phyloP scores from a whole-genome alignment of 108 stramenopile species.

The Schizochytrium sp. region DNA sequence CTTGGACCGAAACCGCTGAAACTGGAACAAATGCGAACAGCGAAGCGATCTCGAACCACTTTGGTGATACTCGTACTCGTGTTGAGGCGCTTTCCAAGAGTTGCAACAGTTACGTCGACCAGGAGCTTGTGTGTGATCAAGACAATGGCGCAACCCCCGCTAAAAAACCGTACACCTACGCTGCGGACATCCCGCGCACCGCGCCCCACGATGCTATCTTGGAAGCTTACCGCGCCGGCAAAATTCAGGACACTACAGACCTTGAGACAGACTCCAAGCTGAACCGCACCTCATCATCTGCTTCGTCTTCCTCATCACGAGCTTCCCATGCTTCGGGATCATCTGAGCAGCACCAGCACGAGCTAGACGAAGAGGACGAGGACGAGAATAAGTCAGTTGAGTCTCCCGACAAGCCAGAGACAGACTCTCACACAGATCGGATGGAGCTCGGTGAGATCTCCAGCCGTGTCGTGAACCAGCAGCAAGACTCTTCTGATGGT shows the following conservation, averaged over 20 bases:
- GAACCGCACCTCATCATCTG: neutral
- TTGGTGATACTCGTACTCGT: constrained; percentile 4
- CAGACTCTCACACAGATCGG: neutral
- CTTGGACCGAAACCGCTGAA: neutral
- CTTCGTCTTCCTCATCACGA: neutral
- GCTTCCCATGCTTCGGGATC: no score
- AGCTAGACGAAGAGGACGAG: neutral
- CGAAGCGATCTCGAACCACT: constrained; percentile 24
- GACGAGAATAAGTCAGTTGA: neutral
- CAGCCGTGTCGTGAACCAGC: constrained; percentile 41
- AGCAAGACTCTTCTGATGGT: neutral
- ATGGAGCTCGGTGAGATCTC: constrained; percentile 51
- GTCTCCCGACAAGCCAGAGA: constrained; percentile 8
- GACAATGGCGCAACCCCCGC: constrained; percentile 9
- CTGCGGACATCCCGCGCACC: constrained; percentile 1
- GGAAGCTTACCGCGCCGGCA: neutral
- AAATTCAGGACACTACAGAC: neutral
- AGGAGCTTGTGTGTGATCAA: constrained; percentile 6
- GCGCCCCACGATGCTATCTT: constrained; percentile 39
- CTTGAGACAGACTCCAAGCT: neutral
- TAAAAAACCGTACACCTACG: constrained; percentile 27
- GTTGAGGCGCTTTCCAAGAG: neutral
- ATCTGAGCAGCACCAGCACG: neutral
- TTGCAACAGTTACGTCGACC: constrained; percentile 40
- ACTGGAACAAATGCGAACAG: constrained; percentile 16